Base-by-base conservation (phyloP, 306 rosid genomes). In the Ziziphus jujuba region DNA sequence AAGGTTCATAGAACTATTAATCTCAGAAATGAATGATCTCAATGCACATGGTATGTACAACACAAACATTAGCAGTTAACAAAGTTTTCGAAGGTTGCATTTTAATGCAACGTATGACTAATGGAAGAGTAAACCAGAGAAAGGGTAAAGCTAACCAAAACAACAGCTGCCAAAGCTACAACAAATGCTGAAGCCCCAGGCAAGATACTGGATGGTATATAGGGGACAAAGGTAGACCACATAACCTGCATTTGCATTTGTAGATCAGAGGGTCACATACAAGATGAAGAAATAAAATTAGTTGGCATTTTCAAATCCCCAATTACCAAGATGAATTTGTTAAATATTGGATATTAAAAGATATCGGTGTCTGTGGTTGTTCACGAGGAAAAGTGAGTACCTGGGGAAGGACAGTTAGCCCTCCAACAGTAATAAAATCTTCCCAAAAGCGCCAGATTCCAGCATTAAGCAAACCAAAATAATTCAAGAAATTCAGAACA, bases 151-250 rank as follows among this genome's bases (percentile, higher is more conserved):
- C 69, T 73, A 79, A 87, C 92, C 87, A 77, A 22, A 51, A 82
- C 44, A 72, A 87, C 85, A 21, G 92, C 82, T 9, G 52, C 58
- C 56, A 84, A 43, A 59, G 96, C 98, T 19, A 82, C 19, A 19
- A 81, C 79, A 76, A 86, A 86, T 57, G 98, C 75, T 49, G 61
- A 19, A 19, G 74, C 79, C 51, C 98, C 98, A 24, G 97, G 98
- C 66, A 93, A 69, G 76, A 90, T 78, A 72, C 89, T 87, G 80
- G 82, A 86, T 33, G 98, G 97, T 75, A 93, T 40, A 71, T 75
- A 86, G 1, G 97, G 98, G 48, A 93, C 91, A 84, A 93, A 93
- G n/a, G 98, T 93, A 72, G 97, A 93, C 98, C 98, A 93, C 97
- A 93, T 93, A 64, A 93, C 89, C 98, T 89, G 89, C 9, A 57